Evolutionary conservation across 345 rosid species (phyloP).

Genomic region (Syzygium grande): DNA sequence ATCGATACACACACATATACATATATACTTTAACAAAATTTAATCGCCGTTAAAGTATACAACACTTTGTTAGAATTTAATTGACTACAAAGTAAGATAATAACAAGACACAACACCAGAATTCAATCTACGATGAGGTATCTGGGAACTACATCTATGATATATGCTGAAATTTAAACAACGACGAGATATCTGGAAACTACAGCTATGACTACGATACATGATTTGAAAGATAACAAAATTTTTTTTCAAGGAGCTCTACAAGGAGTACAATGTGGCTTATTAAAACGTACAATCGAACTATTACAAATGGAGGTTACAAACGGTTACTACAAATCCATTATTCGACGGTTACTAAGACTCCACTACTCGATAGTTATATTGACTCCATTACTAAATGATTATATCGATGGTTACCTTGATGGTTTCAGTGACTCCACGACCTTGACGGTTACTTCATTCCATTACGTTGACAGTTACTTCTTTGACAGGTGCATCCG

Average conservation of each 20-base stretch:
- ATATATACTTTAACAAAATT: fast-evolving
- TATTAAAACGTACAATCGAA: too few relatives aligned
- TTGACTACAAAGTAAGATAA: fast-evolving
- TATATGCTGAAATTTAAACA: too few relatives aligned
- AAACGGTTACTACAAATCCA: background rate
- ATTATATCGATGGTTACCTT: too few relatives aligned
- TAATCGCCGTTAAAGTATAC: background rate
- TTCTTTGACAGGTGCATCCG: too few relatives aligned
- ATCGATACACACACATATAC: background rate
- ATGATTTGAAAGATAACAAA: background rate
- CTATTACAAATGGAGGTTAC: background rate
- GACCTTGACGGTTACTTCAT: background rate
- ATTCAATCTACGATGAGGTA: too few relatives aligned
- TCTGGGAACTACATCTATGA: background rate
- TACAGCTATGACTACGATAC: background rate
- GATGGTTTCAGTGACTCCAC: background rate
- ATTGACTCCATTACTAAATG: background rate
- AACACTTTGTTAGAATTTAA: too few relatives aligned
- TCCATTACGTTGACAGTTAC: background rate
- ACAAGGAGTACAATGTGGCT: too few relatives aligned
- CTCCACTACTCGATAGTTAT: background rate
- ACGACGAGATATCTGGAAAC: background rate
- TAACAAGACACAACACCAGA: background rate
- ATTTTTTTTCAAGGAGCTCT: background rate
- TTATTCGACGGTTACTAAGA: too few relatives aligned